A percentile compares a stretch with the other conserved stretches of the same genome.
phyloP scores from a whole-genome alignment of 768 basidiomycete species.

The Pleurotus cornucopiae region DNA sequence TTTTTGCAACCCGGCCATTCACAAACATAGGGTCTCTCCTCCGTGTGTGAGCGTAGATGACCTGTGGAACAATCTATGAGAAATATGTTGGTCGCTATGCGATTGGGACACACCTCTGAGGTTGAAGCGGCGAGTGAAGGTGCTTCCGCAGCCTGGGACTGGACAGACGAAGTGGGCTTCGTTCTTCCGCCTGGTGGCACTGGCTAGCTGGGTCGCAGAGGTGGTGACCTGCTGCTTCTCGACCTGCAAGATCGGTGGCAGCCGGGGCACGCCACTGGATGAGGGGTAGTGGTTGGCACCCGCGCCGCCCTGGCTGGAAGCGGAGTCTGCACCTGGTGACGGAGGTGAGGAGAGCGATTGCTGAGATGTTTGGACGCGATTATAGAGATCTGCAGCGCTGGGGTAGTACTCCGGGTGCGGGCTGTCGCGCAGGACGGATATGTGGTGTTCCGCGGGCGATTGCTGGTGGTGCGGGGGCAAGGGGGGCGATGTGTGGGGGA shows the following conservation, averaged over 20 bases:
- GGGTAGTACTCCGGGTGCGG: conserved; percentile 46
- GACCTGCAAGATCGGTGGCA: conserved; percentile 85
- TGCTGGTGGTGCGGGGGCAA: conserved; percentile 33
- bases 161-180: conserved; percentile 93
- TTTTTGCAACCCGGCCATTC: conserved; percentile 94
- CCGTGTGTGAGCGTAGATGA: conserved; percentile 91
- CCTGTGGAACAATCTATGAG: conserved; percentile 37
- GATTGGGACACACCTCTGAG: conserved; percentile 53
- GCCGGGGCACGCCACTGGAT: conserved; percentile 44
- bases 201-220: conserved; percentile 87
- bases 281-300: conserved; percentile 51
- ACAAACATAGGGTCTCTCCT: conserved; percentile 91
- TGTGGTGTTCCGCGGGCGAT: conserved; percentile 8
- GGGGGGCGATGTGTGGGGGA: conserved; percentile 35
- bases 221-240: conserved; percentile 96
- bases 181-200: conserved; percentile 83
- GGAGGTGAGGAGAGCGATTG: conserved; percentile 19
- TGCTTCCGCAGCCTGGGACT: conserved; percentile 92
- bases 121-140: conserved; percentile 94
- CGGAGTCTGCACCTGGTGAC: conserved; percentile 28
- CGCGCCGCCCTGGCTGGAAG: conserved; percentile 30
- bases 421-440: conserved; percentile 15
- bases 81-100: not conserved
- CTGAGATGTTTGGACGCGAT: conserved; percentile 36
- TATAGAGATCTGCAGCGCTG: conserved; percentile 52